Percentiles rank a stretch among this genome's conserved stretches.
Conservation (phyloP, 768 basidiomycete species). For the Leccinum uliginosum region DNA sequence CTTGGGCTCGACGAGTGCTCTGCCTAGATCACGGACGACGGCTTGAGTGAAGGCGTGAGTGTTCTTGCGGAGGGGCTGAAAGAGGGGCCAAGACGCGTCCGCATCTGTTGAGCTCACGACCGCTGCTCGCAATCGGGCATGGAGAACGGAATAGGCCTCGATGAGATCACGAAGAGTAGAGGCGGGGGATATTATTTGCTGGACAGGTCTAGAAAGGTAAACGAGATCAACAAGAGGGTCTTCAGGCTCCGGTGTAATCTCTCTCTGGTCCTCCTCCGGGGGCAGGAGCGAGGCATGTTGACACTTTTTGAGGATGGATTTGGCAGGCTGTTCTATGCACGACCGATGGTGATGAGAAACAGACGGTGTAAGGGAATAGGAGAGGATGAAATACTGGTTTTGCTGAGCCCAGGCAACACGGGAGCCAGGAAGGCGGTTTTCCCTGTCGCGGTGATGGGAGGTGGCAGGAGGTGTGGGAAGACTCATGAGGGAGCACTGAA, state of each 20-base stretch:
- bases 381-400: slow-evolving; percentile 44
- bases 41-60: slow-evolving; percentile 48
- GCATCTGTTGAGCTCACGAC: slow-evolving; percentile 43
- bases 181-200: slow-evolving; percentile 48
- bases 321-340: slow-evolving; percentile 43
- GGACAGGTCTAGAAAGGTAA: slow-evolving; percentile 65
- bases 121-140: slow-evolving; percentile 54
- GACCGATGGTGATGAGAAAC: slow-evolving; percentile 28
- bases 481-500: slow-evolving; percentile 30
- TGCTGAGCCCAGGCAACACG: slow-evolving; percentile 52
- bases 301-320: slow-evolving; percentile 68
- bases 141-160: slow-evolving; percentile 69
- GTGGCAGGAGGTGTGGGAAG: slow-evolving; percentile 62
- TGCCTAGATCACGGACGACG: slow-evolving; percentile 63
- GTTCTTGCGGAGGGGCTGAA: slow-evolving; percentile 63
- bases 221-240: slow-evolving; percentile 58
- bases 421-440: slow-evolving; percentile 37
- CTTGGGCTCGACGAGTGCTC: slow-evolving; percentile 58
- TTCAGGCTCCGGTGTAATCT: slow-evolving; percentile 72
- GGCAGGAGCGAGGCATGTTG: slow-evolving; percentile 31
- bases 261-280: slow-evolving; percentile 46
- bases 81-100: slow-evolving; percentile 65
- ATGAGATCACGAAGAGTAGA: slow-evolving; percentile 55
- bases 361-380: slow-evolving; percentile 26
- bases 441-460: slow-evolving; percentile 54